phyloP scores from a whole-genome alignment of 2,329 filamentous ascomycete genomes.

The Botrytis paeoniae region DNA sequence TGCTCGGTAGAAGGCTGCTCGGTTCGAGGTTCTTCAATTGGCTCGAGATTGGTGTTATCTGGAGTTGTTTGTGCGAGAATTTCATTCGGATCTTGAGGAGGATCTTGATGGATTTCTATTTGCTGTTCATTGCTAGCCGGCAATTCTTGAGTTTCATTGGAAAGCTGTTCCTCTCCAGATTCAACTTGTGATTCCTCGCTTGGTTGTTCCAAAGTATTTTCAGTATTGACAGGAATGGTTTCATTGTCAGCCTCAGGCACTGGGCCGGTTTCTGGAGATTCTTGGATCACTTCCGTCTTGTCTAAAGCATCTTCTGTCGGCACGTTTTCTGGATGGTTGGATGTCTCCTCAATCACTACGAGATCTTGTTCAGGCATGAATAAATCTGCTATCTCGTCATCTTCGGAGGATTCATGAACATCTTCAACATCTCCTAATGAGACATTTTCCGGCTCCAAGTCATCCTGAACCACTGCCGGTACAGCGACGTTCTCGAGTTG shows the following conservation, averaged over 20 bases:
- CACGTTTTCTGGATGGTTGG: background rate
- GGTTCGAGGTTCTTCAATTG: background rate
- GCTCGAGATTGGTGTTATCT: background rate
- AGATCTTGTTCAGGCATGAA: constrained; percentile 11
- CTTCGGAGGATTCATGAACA: background rate
- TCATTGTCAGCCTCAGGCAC: background rate
- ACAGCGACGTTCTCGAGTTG: background rate
- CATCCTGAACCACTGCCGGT: background rate
- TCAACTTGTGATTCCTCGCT: background rate
- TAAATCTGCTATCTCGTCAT: constrained; percentile 8
- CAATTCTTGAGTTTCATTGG: background rate
- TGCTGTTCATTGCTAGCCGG: background rate
- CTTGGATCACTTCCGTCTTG: background rate
- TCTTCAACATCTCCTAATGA: background rate
- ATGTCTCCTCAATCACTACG: no score
- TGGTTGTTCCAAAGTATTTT: background rate
- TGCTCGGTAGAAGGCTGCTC: background rate
- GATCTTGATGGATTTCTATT: background rate
- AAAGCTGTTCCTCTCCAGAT: background rate
- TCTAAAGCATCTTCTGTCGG: background rate
- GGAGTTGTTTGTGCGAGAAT: background rate
- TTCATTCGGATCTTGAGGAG: background rate
- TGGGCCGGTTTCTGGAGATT: background rate
- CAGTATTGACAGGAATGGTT: background rate
- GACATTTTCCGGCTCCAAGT: background rate